Evolutionary conservation across 1,284 basidiomycete genomes (phyloP).

Genomic region (Erythrobasidium hasegawianum): DNA sequence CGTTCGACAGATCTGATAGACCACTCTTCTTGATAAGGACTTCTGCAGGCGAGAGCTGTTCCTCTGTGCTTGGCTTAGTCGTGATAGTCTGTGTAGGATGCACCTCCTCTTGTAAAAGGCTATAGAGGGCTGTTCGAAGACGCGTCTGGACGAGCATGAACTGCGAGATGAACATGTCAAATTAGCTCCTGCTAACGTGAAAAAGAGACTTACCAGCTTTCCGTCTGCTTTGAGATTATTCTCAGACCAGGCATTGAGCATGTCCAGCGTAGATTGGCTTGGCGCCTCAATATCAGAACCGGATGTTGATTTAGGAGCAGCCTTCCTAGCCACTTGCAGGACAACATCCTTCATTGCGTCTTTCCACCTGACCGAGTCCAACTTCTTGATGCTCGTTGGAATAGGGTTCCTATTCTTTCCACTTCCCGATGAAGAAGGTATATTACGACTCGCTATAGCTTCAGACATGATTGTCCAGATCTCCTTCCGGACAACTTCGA

Average conservation of each 20-base stretch:
- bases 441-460: slow-evolving; percentile 10
- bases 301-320: slow-evolving; percentile 20
- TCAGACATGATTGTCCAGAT: slow-evolving; percentile 68
- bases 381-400: slow-evolving; percentile 44
- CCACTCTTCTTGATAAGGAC: slow-evolving; percentile 52
- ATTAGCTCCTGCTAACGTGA: not conserved
- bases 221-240: slow-evolving; percentile 34
- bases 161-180: slow-evolving; percentile 48
- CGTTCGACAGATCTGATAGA: slow-evolving; percentile 64
- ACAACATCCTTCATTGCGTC: slow-evolving; percentile 59
- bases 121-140: slow-evolving; percentile 62
- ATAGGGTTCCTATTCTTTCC: slow-evolving; percentile 27
- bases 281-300: not conserved
- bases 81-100: not conserved
- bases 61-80: slow-evolving; percentile 1
- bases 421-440: slow-evolving; percentile 55
- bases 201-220: slow-evolving; percentile 28
- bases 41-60: not conserved
- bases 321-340: slow-evolving; percentile 58
- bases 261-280: slow-evolving; percentile 8
- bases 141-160: slow-evolving; percentile 60
- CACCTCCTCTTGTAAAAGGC: slow-evolving; percentile 55
- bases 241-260: slow-evolving; percentile 40
- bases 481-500: slow-evolving; percentile 66
- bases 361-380: slow-evolving; percentile 55